Conservation (phyloP, 73 alveolate genomes). For the Halteria grandinella region DNA sequence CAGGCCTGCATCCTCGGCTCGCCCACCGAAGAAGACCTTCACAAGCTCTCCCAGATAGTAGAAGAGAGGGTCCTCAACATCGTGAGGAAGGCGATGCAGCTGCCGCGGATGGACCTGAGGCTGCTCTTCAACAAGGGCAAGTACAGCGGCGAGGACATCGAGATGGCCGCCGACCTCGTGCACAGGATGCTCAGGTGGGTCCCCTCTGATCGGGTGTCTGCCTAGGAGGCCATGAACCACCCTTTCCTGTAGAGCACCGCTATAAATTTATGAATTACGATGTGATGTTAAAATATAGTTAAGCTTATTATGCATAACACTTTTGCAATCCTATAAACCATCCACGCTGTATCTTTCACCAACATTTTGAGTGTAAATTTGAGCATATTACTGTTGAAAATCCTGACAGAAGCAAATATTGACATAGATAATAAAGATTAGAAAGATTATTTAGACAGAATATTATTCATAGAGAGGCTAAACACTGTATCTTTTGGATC, state of each 20-base stretch:
- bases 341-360: background rate
- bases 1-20: constrained; percentile 54
- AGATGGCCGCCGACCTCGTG: constrained; percentile 44
- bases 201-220: constrained; percentile 18
- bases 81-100: too few relatives aligned
- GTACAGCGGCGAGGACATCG: constrained; percentile 45
- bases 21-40: constrained; percentile 59
- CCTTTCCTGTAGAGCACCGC: constrained; percentile 15
- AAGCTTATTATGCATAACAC: too few relatives aligned
- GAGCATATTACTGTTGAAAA: background rate
- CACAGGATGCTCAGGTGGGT: constrained; percentile 37
- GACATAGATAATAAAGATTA: too few relatives aligned
- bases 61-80: too few relatives aligned
- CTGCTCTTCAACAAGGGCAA: background rate
- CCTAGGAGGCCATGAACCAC: constrained; percentile 51
- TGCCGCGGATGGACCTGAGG: constrained; percentile 6
- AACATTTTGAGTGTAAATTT: background rate
- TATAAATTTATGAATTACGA: background rate
- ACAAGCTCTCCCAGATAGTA: constrained; percentile 2
- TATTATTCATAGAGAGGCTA: too few relatives aligned
- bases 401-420: background rate
- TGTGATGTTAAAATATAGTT: background rate
- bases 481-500: too few relatives aligned
- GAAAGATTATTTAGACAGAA: too few relatives aligned
- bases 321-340: too few relatives aligned